Evolutionary conservation across 192 early-diverging fungal species (phyloP), one percentile per base, ranked within the genome.

Genomic region (Mortierella hygrophila): DNA sequence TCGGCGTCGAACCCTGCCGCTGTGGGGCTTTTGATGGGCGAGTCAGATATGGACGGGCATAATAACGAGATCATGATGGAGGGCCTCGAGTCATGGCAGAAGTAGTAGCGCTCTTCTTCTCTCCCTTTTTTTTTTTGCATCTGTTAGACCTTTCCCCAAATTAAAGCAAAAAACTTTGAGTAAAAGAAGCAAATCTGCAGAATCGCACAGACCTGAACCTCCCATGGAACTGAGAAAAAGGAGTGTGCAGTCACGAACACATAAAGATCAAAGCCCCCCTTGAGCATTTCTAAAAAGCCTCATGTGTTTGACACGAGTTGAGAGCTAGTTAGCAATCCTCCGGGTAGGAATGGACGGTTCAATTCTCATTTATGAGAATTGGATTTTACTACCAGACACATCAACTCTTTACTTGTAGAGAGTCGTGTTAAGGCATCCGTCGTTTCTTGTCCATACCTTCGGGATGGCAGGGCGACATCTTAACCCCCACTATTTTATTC

Each of bases 311-410:
- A 85, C 82, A 79, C 82, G 82, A 85, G 82, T 85, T 85, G 82
- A 85, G 82, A 85, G 82, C 82, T 85, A 85, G 82, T 85, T 85
- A 85, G 82, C 82, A 85, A 85, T 85, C 82, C 82, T 85, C 82
- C 82, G 82, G 82, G 82, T 85, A 85, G 82, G 82, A 85, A 85
- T 85, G 82, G 82, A 85, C 82, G 82, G 60, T 65, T 32, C 60
- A 65, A 52, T 76, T 82, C 71, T 65, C 47, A 42, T 65, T 20
- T 74, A 47, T 26, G 32, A 49, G n/a, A 6, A 52, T 42, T 65
- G 60, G 60, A 65, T 65, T 75, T 72, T 35, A 85, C 82, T 85
- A 85, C 82, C 82, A 85, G 70, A 85, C 82, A 85, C 82, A 65
- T 63, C 77, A 74, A 76, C 77, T 69, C 68, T 74, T 37, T 26